Base-by-base conservation (phyloP, 257 asterid species). In the Nyctanthes arbortristis region DNA sequence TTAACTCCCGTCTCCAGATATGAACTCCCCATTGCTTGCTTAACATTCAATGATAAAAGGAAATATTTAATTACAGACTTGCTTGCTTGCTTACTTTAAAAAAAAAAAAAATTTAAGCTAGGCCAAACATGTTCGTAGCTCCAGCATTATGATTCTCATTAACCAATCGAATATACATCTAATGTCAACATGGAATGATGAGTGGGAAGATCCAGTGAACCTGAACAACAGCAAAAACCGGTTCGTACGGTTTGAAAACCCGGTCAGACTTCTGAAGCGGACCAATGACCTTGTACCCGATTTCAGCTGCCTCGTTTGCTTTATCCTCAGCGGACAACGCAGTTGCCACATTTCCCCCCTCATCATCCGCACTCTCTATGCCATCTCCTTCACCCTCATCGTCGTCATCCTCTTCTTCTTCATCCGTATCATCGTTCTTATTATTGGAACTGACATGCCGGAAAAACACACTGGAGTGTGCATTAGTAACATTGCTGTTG, bases 141-240 rank as follows among this genome's bases (percentile, higher is more conserved):
- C 47, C 3, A n/a, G 47, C 47, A 39, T 22, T 12, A 52, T 29
- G 9, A 5, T 52, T 52, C 58, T n/a, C 58, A n/a, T n/a, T n/a
- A n/a, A n/a, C n/a, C n/a, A n/a, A n/a, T n/a, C n/a, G n/a, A n/a
- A n/a, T n/a, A n/a, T n/a, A n/a, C n/a, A n/a, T n/a, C n/a, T n/a
- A n/a, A n/a, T n/a, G n/a, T n/a, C n/a, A n/a, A n/a, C n/a, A 52
- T 24, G 31, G 3, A 52, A 52, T 20, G 24, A 3, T 52, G 14
- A 0, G 59, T 11, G 59, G 30, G 16, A 52, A 20, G 2, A 24
- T 52, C 28, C 30, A 52, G 25, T 25, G n/a, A 11, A 93, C 98
- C 96, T 93, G 97, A 67, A 93, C 83, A 61, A 93, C 89, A 0
- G 96, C 97, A 55, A 85, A 93, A 7, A 88, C 84, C 5, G 95